Evolutionary conservation across 1,139 yeast species (phyloP).

Genomic region (Trichomonascaceae sp.): DNA sequence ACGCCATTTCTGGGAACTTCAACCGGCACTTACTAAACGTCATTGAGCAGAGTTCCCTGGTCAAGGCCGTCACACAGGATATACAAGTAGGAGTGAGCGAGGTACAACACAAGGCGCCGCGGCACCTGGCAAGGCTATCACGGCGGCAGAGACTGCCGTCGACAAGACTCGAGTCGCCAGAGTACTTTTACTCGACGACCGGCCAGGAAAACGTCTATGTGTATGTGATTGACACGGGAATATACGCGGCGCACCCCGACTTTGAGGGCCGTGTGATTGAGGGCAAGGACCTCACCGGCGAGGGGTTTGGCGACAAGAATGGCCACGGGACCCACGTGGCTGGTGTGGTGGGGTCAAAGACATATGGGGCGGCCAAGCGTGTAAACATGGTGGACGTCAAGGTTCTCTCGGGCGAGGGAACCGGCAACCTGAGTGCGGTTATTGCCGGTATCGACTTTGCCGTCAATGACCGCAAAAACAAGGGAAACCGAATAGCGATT

Average conservation of each 20-base stretch:
- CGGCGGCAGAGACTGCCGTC: constrained; percentile 31
- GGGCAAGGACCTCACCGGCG: constrained; percentile 51
- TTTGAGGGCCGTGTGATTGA: constrained; percentile 48
- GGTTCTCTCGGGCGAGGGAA: constrained; percentile 51
- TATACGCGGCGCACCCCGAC: constrained; percentile 44
- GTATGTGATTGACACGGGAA: constrained; percentile 75
- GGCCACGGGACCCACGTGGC: constrained; percentile 87
- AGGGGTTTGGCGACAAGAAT: constrained; percentile 49
- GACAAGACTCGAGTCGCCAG: constrained; percentile 10
- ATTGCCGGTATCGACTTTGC: constrained; percentile 69
- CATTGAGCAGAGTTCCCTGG: constrained; percentile 13
- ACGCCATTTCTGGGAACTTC: constrained; percentile 20
- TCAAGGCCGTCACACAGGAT: constrained; percentile 20
- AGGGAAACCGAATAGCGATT: constrained; percentile 40
- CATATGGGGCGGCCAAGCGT: constrained; percentile 69
- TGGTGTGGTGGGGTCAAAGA: constrained; percentile 65
- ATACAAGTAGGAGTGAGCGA: constrained; percentile 15
- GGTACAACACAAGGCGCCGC: constrained; percentile 44
- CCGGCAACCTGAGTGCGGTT: constrained; percentile 49
- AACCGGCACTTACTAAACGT: constrained; percentile 10
- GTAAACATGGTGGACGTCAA: constrained; percentile 59
- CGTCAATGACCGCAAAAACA: constrained; percentile 43
- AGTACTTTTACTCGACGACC: constrained; percentile 30
- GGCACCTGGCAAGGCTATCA: constrained; percentile 58
- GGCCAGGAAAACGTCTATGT: constrained; percentile 40